These are phyloP conservation scores for Cutaneotrichosporon dermatis DNA, from an alignment of 1,284 basidiomycete species.

Conservation along the genomic window DNA sequence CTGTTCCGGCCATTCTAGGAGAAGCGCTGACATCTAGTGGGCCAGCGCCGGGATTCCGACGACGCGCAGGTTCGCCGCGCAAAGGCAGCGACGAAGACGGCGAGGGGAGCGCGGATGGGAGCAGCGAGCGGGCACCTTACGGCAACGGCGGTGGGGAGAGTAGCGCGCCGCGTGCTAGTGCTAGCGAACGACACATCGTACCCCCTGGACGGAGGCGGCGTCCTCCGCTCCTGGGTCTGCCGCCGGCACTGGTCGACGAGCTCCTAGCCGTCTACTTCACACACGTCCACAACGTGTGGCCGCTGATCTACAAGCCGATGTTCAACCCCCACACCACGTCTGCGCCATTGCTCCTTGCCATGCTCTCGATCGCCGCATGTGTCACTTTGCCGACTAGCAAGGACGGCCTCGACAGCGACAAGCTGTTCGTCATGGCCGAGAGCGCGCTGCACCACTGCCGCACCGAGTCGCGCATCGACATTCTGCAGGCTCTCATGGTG, in stretches of 20 bases:
- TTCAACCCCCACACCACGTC: constrained; percentile 38
- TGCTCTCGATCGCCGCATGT: constrained; percentile 40
- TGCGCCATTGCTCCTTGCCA: constrained; percentile 35
- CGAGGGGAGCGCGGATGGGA: neutral
- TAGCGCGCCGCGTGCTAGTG: neutral
- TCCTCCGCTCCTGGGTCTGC: constrained; percentile 24
- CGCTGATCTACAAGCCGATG: constrained; percentile 44
- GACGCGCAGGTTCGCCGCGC: constrained; percentile 3
- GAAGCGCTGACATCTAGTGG: constrained; percentile 6
- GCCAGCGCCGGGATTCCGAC: constrained; percentile 16
- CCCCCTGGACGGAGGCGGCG: constrained; percentile 9
- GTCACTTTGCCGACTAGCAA: constrained; percentile 53
- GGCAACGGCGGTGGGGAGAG: neutral
- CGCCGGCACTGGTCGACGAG: constrained; percentile 28
- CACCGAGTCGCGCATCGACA: constrained; percentile 34
- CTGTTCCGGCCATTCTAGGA: too few species aligned
- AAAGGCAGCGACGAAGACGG: constrained; percentile 4
- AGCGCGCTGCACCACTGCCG: constrained; percentile 28
- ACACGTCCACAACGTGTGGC: constrained; percentile 46
- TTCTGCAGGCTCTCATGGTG: constrained; percentile 47
- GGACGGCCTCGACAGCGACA: constrained; percentile 62
- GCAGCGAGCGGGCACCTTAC: neutral
- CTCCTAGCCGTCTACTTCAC: constrained; percentile 42
- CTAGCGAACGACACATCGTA: neutral
- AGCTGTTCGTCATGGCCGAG: constrained; percentile 50